A percentile compares a stretch with the other conserved stretches of the same genome.
phyloP scores from a whole-genome alignment of 2,329 filamentous ascomycete genomes.

The Venturia oleaginea region DNA sequence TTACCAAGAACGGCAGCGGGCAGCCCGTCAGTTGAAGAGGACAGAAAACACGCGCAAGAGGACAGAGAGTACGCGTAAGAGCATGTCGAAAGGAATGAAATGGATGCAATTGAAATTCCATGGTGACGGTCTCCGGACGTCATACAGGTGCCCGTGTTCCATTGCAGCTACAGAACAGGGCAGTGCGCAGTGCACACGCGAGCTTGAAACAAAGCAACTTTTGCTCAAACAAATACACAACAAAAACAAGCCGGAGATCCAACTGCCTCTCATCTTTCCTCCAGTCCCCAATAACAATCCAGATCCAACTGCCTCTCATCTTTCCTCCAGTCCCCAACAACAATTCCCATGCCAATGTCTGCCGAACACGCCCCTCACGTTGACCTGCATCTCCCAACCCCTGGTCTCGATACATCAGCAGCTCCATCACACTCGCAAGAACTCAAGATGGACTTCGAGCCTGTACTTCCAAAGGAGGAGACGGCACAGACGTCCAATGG shows the following conservation, averaged over 20 bases:
- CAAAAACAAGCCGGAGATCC: no score
- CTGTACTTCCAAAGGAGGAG: not conserved
- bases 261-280: no score
- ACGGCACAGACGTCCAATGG: not conserved
- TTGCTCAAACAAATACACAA: no score
- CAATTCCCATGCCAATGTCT: not conserved
- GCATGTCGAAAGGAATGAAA: no score
- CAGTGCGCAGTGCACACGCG: no score
- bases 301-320: not conserved
- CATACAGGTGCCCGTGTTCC: no score
- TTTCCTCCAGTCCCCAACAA: not conserved
- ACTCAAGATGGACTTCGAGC: not conserved
- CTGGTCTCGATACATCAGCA: not conserved
- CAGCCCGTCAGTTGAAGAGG: no score
- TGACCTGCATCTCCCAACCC: constrained; percentile 5
- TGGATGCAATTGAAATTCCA: no score
- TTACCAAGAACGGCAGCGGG: not conserved
- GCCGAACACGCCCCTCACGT: constrained; percentile 7
- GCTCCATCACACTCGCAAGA: not conserved
- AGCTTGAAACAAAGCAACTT: no score
- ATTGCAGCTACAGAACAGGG: no score
- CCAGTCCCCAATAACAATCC: no score
- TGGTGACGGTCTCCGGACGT: no score
- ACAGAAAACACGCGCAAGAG: not conserved
- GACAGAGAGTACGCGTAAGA: not conserved